Base-by-base conservation (phyloP, 176 grass and related monocot species). In the Calamus simplicifolius region DNA sequence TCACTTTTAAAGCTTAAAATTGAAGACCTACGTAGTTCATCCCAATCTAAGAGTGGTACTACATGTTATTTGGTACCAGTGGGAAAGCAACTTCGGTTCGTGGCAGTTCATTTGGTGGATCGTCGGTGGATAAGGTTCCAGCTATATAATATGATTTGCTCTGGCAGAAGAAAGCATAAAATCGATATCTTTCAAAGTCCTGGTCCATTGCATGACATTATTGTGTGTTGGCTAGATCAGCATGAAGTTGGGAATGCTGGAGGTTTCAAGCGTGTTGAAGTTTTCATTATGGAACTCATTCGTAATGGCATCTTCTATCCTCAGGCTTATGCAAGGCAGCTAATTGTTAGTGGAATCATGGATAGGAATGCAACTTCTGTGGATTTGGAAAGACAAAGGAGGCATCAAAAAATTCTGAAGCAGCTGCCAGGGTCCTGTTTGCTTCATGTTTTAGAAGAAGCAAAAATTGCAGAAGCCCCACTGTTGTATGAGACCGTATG, bases 191-290 rank as follows among this genome's bases (percentile, higher is more conserved):
- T 89, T 72, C 77, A 79, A 78, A 93, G 94, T 53, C 94, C 94
- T 70, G 94, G 94, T 62, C 94, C 94, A 51, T 60, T 98, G 69
- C 94, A 98, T 55, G 94, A 98, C 51, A 85, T 98, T 30, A 80
- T 98, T 35, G 94, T 93, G 18, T 98, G 94, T 67, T 98, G 94
- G 94, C 70, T 98, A 55, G 94, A 98, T 80, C 93, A 98, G 58
- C 87, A 92, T 80, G 93, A 97, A 51, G 81, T 78, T 64, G 77
- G 81, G 56, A 88, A 77, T 62, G 72, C 73, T 78, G 80, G 77
- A 54, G 88, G 93, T 66, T 88, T 80, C 58, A 98, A 75, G 54
- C 71, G 78, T 19, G 81, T 92, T 48, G 76, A 98, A 68, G 69
- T 72, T 79, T 70, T 98, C 71, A 68, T 98, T 12, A 64, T 87